Evolutionary conservation across 306 rosid genomes (phyloP), one percentile per base, ranked within the genome.

Genomic region (Cicer chorassanicum): DNA sequence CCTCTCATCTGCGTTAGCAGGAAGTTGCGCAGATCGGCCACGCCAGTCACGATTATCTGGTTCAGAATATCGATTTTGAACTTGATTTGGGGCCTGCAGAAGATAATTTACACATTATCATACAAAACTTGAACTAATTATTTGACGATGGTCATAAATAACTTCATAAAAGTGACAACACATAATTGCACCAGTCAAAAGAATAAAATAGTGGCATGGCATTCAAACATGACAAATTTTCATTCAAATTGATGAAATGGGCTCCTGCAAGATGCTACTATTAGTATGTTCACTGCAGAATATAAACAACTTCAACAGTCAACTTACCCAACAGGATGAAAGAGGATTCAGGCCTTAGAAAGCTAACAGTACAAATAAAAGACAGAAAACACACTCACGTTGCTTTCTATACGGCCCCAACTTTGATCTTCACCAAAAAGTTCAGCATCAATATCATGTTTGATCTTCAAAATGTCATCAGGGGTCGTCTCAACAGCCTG

Each of bases 1-100:
- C 80, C 86, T 89, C 46, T 90, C 96, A 54, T 92, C 98, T 49
- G 88, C 84, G 73, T 88, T 51, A 39, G 89, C 50, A 61, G 90
- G 80, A 84, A 71, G 78, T 50, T 79, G 91, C 6, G 88, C 90
- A 77, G 97, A 79, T 5, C 98, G 92, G 46, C 89, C 92, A 84
- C 92, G 99, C 99, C 99, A 95, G 77, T 92, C 97, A 39, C 98
- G 96, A 70, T 66, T 85, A 74, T 92, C 99, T 18, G 93, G 93
- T 86, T 95, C 99, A 65, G 90, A 45, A 70, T 90, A 95, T 68
- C 95, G 92, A 75, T 54, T 75, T 70, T 89, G 96, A 70, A 82
- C 49, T 73, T 76, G 97, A 59, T 46, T 68, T 42, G 84, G 82
- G 21, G 88, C 76, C 98, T 90, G 93, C 79, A 84, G 54, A 73